Evolutionary conservation across 2,329 filamentous ascomycete genomes (phyloP).

Genomic region (Aspergillus puulaauensis): DNA sequence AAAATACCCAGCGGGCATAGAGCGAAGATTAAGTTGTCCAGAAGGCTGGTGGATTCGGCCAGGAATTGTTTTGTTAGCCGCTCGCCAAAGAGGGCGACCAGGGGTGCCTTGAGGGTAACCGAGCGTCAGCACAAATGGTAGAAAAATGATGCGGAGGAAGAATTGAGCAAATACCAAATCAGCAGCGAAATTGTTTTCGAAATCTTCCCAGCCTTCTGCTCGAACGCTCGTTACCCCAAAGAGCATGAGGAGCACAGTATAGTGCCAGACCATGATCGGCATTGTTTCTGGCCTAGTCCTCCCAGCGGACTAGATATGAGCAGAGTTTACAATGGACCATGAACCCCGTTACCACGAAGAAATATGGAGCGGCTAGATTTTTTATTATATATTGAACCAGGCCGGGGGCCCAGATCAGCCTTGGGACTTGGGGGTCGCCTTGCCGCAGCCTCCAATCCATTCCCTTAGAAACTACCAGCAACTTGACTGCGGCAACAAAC

Average conservation of each 20-base stretch:
- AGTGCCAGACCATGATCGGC: constrained; percentile 4
- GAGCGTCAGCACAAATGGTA: background rate
- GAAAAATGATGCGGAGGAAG: background rate
- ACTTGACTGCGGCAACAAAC: background rate
- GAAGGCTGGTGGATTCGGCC: constrained; percentile 41
- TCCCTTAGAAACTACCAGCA: background rate
- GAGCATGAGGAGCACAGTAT: constrained; percentile 15
- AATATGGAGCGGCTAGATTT: background rate
- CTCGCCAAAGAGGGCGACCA: constrained; percentile 48
- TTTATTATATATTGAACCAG: background rate
- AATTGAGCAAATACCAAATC: constrained; percentile 32
- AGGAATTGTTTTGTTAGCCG: constrained; percentile 51
- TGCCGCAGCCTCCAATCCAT: background rate
- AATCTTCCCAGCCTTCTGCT: constrained; percentile 37
- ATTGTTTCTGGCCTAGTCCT: background rate
- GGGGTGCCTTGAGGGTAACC: constrained; percentile 25
- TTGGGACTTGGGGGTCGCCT: constrained; percentile 13
- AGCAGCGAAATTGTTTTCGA: constrained; percentile 40
- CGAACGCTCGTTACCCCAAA: constrained; percentile 19
- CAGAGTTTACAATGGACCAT: background rate
- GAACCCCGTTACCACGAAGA: background rate
- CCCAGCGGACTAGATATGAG: background rate
- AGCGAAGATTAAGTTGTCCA: constrained; percentile 50
- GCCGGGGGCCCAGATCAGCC: background rate
- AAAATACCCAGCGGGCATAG: constrained; percentile 49